phyloP scores from a whole-genome alignment of 2,329 filamentous ascomycete species.

The Stemphylium vesicarium region DNA sequence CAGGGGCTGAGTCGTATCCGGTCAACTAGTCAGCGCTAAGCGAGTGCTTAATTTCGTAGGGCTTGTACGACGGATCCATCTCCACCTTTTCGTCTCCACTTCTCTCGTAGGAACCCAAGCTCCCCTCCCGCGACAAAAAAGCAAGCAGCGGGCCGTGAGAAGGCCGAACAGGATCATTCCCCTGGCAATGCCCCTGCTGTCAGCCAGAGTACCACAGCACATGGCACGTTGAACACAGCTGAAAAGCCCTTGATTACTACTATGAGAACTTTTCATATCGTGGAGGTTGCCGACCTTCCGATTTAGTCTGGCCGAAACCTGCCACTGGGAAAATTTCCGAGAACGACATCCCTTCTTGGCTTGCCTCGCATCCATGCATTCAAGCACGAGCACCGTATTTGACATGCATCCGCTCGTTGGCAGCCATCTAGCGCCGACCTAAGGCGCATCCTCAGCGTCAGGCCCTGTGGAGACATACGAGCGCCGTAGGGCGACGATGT shows the following conservation, averaged over 20 bases:
- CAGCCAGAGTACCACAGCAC: neutral
- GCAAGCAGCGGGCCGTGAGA: neutral
- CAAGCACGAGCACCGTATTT: constrained; percentile 17
- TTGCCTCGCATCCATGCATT: constrained; percentile 14
- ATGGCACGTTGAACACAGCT: neutral
- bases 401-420: constrained; percentile 8
- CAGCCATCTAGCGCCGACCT: constrained; percentile 21
- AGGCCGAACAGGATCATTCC: neutral
- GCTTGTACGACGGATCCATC: constrained; percentile 5
- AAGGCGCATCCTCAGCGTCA: constrained; percentile 17
- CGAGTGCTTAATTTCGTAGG: constrained; percentile 26
- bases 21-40: constrained; percentile 17
- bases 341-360: neutral
- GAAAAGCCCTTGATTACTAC: neutral
- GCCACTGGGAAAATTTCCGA: constrained; percentile 6
- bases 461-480: constrained; percentile 12
- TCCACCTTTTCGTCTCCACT: neutral
- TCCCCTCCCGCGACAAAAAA: neutral
- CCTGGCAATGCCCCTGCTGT: neutral
- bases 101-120: neutral
- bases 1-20: constrained; percentile 23
- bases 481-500: constrained; percentile 3
- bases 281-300: constrained; percentile 5
- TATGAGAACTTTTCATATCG: neutral
- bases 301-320: constrained; percentile 8